Conservation (phyloP, 2,329 filamentous ascomycete genomes). For the Cladosporium sphaerospermum region DNA sequence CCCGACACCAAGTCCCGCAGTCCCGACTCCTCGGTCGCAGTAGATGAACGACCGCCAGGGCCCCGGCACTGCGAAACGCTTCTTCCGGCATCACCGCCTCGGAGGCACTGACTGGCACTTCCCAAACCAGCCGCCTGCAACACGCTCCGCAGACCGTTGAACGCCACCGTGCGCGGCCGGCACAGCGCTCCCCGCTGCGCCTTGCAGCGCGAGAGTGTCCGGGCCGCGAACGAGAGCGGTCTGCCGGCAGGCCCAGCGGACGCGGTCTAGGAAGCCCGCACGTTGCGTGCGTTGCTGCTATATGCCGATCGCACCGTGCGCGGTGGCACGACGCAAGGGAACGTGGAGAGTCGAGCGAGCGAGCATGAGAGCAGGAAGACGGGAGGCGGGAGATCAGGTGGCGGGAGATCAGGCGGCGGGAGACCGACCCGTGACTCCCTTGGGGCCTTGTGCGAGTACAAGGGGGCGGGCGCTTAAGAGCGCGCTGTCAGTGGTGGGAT, state of each 20-base stretch:
- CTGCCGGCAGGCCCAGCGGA: too few relatives aligned
- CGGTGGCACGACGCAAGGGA: conserved; percentile 1
- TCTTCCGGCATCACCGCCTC: too few relatives aligned
- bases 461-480: not conserved
- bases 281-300: not conserved
- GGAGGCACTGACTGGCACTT: not conserved
- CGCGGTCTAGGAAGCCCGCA: not conserved
- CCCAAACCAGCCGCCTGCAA: not conserved
- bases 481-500: conserved; percentile 4
- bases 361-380: too few relatives aligned
- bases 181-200: conserved; percentile 4
- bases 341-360: not conserved
- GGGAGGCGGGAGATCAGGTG: too few relatives aligned
- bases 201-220: not conserved
- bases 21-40: conserved; percentile 2
- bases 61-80: too few relatives aligned
- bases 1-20: not conserved
- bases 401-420: too few relatives aligned
- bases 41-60: too few relatives aligned
- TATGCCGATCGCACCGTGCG: not conserved
- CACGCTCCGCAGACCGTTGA: not conserved
- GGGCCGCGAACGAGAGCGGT: too few relatives aligned
- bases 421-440: too few relatives aligned
- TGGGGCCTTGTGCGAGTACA: too few relatives aligned
- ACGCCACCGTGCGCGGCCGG: conserved; percentile 2